phyloP scores from a whole-genome alignment of 1,284 basidiomycete species.

The Tilletia indica region DNA sequence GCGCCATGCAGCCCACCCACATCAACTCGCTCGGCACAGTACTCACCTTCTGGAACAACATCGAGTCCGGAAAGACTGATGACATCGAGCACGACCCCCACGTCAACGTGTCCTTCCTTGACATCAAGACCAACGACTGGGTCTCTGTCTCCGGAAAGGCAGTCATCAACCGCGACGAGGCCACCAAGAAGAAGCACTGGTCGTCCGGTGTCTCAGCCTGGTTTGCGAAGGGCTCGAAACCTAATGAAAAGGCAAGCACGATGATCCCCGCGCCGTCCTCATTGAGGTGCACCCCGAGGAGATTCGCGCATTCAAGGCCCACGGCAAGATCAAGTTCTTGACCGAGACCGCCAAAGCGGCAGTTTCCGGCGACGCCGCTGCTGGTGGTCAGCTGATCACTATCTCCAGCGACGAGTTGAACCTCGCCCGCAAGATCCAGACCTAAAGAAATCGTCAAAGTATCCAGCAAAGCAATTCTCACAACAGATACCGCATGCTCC shows the following conservation, averaged over 20 bases:
- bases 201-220: constrained; percentile 61
- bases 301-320: constrained; percentile 49
- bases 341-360: constrained; percentile 63
- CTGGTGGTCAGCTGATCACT: constrained; percentile 67
- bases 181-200: constrained; percentile 50
- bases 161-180: constrained; percentile 34
- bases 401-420: constrained; percentile 66
- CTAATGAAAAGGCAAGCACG: constrained; percentile 75
- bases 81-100: constrained; percentile 39
- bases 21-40: constrained; percentile 60
- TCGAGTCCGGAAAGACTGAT: constrained; percentile 43
- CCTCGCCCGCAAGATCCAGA: constrained; percentile 51
- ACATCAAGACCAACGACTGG: constrained; percentile 75
- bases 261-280: constrained; percentile 76
- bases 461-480: neutral
- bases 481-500: too few relatives aligned
- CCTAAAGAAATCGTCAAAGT: neutral
- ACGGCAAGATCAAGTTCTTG: constrained; percentile 28
- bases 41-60: constrained; percentile 44
- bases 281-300: constrained; percentile 79
- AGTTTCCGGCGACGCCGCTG: constrained; percentile 63
- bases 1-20: constrained; percentile 73
- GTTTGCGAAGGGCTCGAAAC: constrained; percentile 84
- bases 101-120: constrained; percentile 63
- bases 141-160: constrained; percentile 78